These are phyloP conservation scores for Clarireedia sp. DNA, from an alignment of 2,329 filamentous ascomycete species.

Conservation along the genomic window DNA sequence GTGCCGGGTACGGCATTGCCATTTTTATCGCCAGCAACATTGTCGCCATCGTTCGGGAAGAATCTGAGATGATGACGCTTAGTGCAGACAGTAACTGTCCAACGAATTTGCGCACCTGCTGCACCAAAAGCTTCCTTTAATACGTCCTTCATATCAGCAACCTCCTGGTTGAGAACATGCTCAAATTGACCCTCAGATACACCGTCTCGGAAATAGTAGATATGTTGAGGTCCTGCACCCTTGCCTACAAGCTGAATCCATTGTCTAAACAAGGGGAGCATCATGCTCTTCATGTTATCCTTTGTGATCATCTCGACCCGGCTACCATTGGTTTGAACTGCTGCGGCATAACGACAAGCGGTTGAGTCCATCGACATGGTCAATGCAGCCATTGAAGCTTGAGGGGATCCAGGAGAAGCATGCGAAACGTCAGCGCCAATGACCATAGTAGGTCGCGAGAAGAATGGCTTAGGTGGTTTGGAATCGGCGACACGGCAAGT, in stretches of 20 bases:
- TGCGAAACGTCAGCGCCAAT: constrained; percentile 88
- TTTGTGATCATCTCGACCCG: constrained; percentile 71
- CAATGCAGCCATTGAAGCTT: constrained; percentile 78
- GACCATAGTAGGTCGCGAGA: constrained; percentile 61
- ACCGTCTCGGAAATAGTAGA: constrained; percentile 92
- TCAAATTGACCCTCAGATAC: constrained; percentile 81
- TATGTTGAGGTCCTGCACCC: constrained; percentile 54
- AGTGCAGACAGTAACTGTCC: constrained; percentile 80
- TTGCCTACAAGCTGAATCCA: constrained; percentile 54
- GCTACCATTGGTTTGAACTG: constrained; percentile 74
- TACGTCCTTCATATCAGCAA: constrained; percentile 57
- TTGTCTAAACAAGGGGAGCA: constrained; percentile 52
- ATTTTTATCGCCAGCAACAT: constrained; percentile 56
- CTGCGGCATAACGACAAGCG: constrained; percentile 68
- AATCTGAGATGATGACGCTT: constrained; percentile 94
- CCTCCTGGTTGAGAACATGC: constrained; percentile 72
- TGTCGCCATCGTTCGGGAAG: constrained; percentile 59
- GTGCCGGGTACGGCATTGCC: constrained; percentile 80
- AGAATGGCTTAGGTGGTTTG: constrained; percentile 30
- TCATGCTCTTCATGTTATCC: constrained; percentile 56
- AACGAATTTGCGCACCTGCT: constrained; percentile 39
- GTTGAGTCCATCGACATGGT: constrained; percentile 70
- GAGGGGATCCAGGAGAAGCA: constrained; percentile 55
- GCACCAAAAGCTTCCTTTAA: constrained; percentile 37
- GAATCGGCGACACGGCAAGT: constrained; percentile 43